A percentile compares a stretch with the other conserved stretches of the same genome.
Conservation (phyloP, 139 green algal genomes). For the Chlamydomonas eustigma region DNA sequence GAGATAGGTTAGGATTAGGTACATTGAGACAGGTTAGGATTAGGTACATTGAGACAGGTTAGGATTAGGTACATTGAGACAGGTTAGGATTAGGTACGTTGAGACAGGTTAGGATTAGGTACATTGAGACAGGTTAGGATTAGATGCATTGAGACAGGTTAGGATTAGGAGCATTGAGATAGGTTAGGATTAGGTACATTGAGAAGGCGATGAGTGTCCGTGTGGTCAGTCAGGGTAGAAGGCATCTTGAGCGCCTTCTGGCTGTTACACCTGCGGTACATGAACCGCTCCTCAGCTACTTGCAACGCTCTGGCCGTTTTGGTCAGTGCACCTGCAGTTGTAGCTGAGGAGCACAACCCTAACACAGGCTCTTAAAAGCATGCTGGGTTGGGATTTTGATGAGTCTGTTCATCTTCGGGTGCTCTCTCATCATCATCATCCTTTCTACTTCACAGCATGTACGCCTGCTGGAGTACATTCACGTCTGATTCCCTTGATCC, state of each 20-base stretch:
- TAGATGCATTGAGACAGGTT: neutral
- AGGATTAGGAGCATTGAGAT: neutral
- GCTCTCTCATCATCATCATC: neutral
- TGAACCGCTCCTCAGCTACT: neutral
- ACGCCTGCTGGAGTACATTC: neutral
- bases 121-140: neutral
- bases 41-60: no score
- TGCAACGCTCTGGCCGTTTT: neutral
- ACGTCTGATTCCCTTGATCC: no score
- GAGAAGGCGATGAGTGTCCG: conserved; percentile 15
- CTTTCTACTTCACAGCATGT: neutral
- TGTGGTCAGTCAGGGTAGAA: conserved; percentile 35
- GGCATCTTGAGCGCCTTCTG: conserved; percentile 8
- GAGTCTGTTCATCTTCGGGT: neutral
- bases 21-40: no score
- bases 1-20: no score
- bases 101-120: no score
- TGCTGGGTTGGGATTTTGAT: neutral
- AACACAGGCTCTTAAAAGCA: neutral
- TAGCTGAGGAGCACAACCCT: neutral
- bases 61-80: no score
- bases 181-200: neutral
- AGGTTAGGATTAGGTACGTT: no score
- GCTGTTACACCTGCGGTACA: conserved; percentile 50
- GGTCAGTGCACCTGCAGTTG: neutral